phyloP scores from a whole-genome alignment of 1,284 basidiomycete genomes.

The Ustilago vetiveriae region DNA sequence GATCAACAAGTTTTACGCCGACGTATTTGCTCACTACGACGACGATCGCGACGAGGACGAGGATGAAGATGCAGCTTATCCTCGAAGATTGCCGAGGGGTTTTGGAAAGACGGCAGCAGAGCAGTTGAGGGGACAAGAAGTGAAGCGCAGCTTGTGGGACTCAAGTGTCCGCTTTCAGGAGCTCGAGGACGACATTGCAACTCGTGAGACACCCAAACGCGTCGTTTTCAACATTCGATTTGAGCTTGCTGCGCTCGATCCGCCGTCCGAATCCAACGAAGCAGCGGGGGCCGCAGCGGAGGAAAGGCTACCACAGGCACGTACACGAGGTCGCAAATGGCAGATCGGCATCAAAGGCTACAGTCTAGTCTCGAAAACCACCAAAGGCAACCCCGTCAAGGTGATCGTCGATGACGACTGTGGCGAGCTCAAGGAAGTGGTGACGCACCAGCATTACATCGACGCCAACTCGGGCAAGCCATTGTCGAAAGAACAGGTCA shows the following conservation, averaged over 20 bases:
- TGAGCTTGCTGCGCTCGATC: conserved; percentile 72
- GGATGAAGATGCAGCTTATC: conserved; percentile 5
- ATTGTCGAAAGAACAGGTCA: conserved; percentile 76
- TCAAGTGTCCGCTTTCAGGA: conserved; percentile 55
- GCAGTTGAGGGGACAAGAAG: conserved; percentile 38
- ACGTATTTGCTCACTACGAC: conserved; percentile 62
- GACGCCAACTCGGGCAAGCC: conserved; percentile 74
- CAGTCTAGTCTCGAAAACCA: conserved; percentile 58
- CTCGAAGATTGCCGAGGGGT: conserved; percentile 17
- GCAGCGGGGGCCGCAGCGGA: conserved; percentile 8
- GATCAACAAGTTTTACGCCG: conserved; percentile 76
- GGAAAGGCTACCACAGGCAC: conserved; percentile 41
- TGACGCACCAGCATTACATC: conserved; percentile 72
- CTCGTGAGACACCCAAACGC: conserved; percentile 82
- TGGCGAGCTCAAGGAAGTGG: conserved; percentile 52
- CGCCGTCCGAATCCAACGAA: conserved; percentile 1
- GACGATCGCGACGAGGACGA: conserved; percentile 52
- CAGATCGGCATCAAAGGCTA: conserved; percentile 88
- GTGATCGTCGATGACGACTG: conserved; percentile 57
- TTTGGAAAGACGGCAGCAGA: conserved; percentile 29
- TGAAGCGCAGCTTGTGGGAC: conserved; percentile 49
- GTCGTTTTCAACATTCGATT: conserved; percentile 84
- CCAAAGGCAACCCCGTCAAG: conserved; percentile 54
- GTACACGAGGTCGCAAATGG: conserved; percentile 72
- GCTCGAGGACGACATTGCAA: conserved; percentile 62